Percentiles rank a stretch among this genome's conserved stretches.
These are phyloP conservation scores for Botrytis medusae DNA, from an alignment of 2,329 filamentous ascomycete species.

Conservation along the genomic window DNA sequence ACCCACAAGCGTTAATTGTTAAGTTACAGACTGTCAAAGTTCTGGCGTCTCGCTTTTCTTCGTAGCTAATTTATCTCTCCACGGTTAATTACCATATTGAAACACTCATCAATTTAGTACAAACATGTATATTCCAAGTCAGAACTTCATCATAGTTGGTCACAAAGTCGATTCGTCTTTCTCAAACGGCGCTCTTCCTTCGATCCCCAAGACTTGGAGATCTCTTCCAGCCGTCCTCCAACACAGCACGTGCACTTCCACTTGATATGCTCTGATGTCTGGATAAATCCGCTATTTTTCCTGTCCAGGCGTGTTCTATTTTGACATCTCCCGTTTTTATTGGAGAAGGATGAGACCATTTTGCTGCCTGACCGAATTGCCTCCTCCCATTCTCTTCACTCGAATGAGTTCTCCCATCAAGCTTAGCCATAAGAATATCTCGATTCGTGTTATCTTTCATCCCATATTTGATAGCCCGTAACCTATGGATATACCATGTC, in stretches of 20 bases:
- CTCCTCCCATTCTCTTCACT: background rate
- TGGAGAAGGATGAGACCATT: background rate
- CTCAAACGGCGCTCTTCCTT: background rate
- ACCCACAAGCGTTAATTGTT: background rate
- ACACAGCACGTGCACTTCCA: background rate
- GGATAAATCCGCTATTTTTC: background rate
- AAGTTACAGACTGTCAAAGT: background rate
- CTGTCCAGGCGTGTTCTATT: background rate
- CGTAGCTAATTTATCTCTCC: background rate
- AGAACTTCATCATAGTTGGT: background rate
- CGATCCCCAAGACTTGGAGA: background rate
- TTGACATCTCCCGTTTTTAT: background rate
- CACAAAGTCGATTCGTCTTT: background rate
- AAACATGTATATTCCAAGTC: background rate
- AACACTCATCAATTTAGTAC: background rate
- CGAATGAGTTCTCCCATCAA: background rate
- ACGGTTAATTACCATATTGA: background rate
- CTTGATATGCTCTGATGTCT: constrained; percentile 10
- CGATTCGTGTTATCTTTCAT: background rate
- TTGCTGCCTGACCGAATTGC: background rate
- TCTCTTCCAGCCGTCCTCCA: background rate
- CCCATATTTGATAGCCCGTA: background rate
- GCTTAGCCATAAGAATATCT: background rate
- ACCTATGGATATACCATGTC: background rate
- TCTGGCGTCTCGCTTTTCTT: background rate